Evolutionary conservation across 116 monocot species (phyloP).

Genomic region (Posidonia oceanica): DNA sequence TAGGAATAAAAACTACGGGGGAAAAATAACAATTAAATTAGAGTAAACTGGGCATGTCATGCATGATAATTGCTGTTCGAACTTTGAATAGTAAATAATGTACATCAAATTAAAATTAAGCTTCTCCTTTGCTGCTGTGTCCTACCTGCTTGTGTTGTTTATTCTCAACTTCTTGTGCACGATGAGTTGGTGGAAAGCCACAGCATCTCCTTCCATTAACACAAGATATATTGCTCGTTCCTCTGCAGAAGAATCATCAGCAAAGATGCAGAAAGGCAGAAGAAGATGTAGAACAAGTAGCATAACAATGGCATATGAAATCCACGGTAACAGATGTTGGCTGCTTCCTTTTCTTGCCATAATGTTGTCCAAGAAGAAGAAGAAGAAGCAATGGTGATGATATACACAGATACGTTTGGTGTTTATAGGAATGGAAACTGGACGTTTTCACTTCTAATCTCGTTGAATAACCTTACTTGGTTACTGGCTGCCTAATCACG

Average conservation of each 20-base stretch:
- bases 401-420: too few species aligned
- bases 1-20: too few species aligned
- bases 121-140: background rate
- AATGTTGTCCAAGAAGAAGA: background rate
- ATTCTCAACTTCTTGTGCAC: background rate
- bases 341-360: background rate
- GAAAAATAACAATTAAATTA: too few species aligned
- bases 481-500: background rate
- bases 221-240: slow-evolving; percentile 25
- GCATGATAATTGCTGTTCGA: background rate
- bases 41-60: background rate
- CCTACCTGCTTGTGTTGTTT: background rate
- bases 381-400: too few species aligned
- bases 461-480: background rate
- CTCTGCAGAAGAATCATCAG: slow-evolving; percentile 4
- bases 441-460: background rate
- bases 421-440: background rate
- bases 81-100: background rate
- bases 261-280: background rate
- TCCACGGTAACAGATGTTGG: too few species aligned
- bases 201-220: slow-evolving; percentile 30
- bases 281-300: slow-evolving; percentile 5
- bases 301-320: background rate
- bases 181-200: slow-evolving; percentile 11
- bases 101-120: background rate